phyloP scores from a whole-genome alignment of 1,284 basidiomycete species.

The Tilletia caries region DNA sequence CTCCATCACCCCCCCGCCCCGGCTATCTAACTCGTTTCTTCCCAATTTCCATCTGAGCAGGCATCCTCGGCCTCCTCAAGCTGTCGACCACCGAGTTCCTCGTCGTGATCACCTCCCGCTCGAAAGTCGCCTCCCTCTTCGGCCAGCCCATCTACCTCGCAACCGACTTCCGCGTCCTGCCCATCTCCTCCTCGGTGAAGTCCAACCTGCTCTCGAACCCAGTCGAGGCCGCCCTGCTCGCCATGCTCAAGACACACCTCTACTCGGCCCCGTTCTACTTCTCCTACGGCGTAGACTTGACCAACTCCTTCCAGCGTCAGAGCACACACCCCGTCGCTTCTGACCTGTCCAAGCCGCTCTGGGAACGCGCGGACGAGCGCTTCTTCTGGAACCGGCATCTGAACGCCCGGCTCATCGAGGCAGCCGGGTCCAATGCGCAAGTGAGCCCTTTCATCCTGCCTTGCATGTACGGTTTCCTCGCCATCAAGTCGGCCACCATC shows the following conservation, averaged over 20 bases:
- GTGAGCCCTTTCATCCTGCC: constrained; percentile 80
- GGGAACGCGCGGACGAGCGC: constrained; percentile 80
- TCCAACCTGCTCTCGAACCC: constrained; percentile 67
- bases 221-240: constrained; percentile 81
- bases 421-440: constrained; percentile 56
- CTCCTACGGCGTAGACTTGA: constrained; percentile 87
- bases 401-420: constrained; percentile 36
- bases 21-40: background rate
- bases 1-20: too few species aligned
- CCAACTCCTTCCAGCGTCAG: constrained; percentile 81
- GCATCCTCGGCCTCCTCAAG: constrained; percentile 46
- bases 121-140: constrained; percentile 73
- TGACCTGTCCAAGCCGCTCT: constrained; percentile 60
- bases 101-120: constrained; percentile 80
- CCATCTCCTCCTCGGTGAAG: constrained; percentile 67
- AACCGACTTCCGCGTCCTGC: constrained; percentile 86
- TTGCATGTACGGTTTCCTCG: constrained; percentile 63
- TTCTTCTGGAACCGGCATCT: constrained; percentile 96
- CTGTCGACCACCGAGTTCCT: constrained; percentile 68
- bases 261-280: constrained; percentile 78
- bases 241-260: constrained; percentile 80
- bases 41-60: constrained; percentile 25
- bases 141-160: constrained; percentile 83
- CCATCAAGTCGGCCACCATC: constrained; percentile 73
- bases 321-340: constrained; percentile 47